These are phyloP conservation scores for Boechera stricta DNA, from an alignment of 345 rosid genomes.

Conservation along the genomic window DNA sequence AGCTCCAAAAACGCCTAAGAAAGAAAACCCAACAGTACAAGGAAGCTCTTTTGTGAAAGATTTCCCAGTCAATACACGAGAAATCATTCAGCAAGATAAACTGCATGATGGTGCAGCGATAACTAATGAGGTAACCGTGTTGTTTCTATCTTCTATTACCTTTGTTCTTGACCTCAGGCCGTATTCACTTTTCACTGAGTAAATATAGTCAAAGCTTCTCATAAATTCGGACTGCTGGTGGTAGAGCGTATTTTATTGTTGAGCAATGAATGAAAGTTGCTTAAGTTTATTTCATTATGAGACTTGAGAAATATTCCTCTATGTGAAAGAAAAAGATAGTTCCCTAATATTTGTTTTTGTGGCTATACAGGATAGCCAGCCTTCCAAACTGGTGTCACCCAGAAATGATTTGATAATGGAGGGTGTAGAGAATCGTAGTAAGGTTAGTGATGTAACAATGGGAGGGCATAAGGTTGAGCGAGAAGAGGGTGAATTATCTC, in stretches of 20 bases:
- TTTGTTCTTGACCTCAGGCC: slow-evolving; percentile 16
- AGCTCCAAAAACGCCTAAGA: slow-evolving; percentile 62
- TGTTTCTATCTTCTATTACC: slow-evolving; percentile 6
- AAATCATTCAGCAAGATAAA: slow-evolving; percentile 48
- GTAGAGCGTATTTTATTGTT: background rate
- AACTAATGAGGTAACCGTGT: slow-evolving; percentile 57
- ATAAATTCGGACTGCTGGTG: background rate
- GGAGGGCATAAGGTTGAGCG: slow-evolving; percentile 74
- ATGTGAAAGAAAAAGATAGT: background rate
- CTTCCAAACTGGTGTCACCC: slow-evolving; percentile 50
- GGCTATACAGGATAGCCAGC: slow-evolving; percentile 61
- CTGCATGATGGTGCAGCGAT: slow-evolving; percentile 50
- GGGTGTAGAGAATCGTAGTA: slow-evolving; percentile 51
- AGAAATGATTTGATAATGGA: slow-evolving; percentile 57
- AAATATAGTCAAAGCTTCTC: slow-evolving; percentile 18
- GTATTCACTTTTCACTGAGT: background rate
- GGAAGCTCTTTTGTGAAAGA: slow-evolving; percentile 61
- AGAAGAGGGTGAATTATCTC: slow-evolving; percentile 98
- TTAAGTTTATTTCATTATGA: slow-evolving; percentile 10
- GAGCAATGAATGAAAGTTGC: slow-evolving; percentile 12
- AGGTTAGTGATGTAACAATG: slow-evolving; percentile 56
- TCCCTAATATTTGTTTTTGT: slow-evolving; percentile 8
- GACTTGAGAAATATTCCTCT: slow-evolving; percentile 26
- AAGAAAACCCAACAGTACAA: slow-evolving; percentile 59
- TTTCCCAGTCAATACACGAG: background rate